These are phyloP conservation scores for Skeletonema costatum DNA, from an alignment of 108 stramenopile species.

Conservation along the genomic window DNA sequence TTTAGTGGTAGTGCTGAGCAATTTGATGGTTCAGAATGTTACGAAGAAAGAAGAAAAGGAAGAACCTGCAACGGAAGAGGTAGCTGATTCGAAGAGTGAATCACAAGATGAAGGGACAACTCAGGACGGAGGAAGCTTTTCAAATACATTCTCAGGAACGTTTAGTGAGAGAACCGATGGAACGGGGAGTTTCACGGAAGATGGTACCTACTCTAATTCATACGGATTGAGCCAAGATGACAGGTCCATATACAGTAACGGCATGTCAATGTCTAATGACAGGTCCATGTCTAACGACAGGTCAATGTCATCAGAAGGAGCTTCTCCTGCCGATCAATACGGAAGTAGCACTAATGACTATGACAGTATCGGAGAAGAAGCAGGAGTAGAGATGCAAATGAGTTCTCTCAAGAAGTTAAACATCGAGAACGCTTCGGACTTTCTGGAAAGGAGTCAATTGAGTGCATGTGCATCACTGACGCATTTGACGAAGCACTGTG, in stretches of 20 bases:
- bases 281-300: not conserved
- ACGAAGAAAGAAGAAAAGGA: slow-evolving; percentile 4
- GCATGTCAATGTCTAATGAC: too few species aligned
- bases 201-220: slow-evolving; percentile 18
- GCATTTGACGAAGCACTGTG: slow-evolving; percentile 83
- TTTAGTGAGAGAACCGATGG: slow-evolving; percentile 14
- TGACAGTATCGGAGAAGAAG: slow-evolving; percentile 30
- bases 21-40: slow-evolving; percentile 30
- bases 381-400: slow-evolving; percentile 46
- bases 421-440: slow-evolving; percentile 45
- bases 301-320: not conserved
- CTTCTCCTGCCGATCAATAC: not conserved
- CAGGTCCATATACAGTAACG: not conserved
- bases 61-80: slow-evolving; percentile 8
- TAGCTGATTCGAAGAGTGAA: not conserved
- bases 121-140: slow-evolving; percentile 24
- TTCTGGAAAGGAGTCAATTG: slow-evolving; percentile 48
- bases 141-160: slow-evolving; percentile 39
- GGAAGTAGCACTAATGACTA: slow-evolving; percentile 12
- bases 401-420: slow-evolving; percentile 53
- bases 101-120: slow-evolving; percentile 8
- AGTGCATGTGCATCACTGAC: slow-evolving; percentile 84
- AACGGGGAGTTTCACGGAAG: slow-evolving; percentile 27
- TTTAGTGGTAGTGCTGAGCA: slow-evolving; percentile 48
- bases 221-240: not conserved